Percentiles rank a stretch among this genome's conserved stretches.
Conservation (phyloP, 441 rosid genomes). For the Euphorbia celastroides region DNA sequence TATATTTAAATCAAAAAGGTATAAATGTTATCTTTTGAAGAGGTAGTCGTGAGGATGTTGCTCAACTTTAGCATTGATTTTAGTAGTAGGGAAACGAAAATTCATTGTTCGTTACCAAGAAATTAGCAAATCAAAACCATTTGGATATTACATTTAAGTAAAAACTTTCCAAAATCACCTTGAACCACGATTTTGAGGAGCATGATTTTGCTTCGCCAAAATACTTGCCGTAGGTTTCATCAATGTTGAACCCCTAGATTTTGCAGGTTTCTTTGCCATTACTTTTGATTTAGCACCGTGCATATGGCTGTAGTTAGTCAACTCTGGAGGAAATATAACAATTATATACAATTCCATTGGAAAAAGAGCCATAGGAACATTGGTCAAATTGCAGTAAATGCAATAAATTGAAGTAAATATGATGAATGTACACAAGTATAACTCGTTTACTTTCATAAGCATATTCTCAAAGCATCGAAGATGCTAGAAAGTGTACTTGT, state of each 20-base stretch:
- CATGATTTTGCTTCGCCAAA: constrained; percentile 73
- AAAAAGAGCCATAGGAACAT: not conserved
- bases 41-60: not conserved
- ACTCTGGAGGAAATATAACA: constrained; percentile 31
- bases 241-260: constrained; percentile 77
- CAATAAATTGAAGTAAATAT: not conserved
- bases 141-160: not conserved
- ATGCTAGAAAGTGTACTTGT: not conserved
- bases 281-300: constrained; percentile 34
- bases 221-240: constrained; percentile 94
- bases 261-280: constrained; percentile 28
- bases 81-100: not conserved
- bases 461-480: not conserved
- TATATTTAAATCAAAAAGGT: constrained; percentile 7
- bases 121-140: not conserved
- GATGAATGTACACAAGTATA: not conserved
- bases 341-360: not conserved
- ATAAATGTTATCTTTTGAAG: not conserved
- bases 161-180: constrained; percentile 41
- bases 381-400: not conserved
- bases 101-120: not conserved
- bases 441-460: not conserved
- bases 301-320: constrained; percentile 29
- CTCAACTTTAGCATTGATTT: not conserved
- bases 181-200: constrained; percentile 29